Evolutionary conservation across 495 filamentous ascomycete genomes (phyloP).

Genomic region (Hamigera avellanea): DNA sequence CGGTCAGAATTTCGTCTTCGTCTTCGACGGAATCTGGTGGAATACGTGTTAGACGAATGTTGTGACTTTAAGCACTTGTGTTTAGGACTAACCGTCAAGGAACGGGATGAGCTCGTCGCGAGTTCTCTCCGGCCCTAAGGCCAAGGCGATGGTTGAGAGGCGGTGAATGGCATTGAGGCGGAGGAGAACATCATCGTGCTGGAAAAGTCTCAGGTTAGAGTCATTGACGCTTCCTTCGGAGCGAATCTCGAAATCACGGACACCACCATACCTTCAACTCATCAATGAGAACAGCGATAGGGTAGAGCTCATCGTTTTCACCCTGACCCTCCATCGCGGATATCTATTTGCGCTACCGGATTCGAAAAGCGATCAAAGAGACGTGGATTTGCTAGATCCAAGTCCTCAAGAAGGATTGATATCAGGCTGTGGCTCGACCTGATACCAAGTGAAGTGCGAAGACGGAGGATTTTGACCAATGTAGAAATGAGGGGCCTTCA

Average conservation of each 20-base stretch:
- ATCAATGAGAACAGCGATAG: conserved; percentile 98
- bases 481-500: conserved; percentile 4
- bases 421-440: conserved; percentile 10
- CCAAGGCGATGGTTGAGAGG: conserved; percentile 93
- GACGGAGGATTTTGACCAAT: conserved; percentile 12
- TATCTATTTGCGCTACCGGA: conserved; percentile 13
- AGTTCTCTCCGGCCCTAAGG: conserved; percentile 87
- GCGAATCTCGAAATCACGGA: neutral
- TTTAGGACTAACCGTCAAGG: conserved; percentile 65
- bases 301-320: conserved; percentile 93
- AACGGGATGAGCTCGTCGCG: conserved; percentile 97
- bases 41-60: conserved; percentile 16
- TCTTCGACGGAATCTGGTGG: conserved; percentile 89
- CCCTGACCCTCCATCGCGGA: conserved; percentile 56
- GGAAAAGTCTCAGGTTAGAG: conserved; percentile 13
- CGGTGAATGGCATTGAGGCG: conserved; percentile 97
- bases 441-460: conserved; percentile 14
- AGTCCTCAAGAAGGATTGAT: conserved; percentile 16
- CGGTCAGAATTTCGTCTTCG: conserved; percentile 95
- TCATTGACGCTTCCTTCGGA: neutral
- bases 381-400: conserved; percentile 22
- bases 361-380: conserved; percentile 12
- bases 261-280: conserved; percentile 74
- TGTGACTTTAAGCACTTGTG: conserved; percentile 3
- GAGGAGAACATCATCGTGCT: conserved; percentile 97